A percentile compares a stretch with the other conserved stretches of the same genome.
Evolutionary conservation across 2,329 filamentous ascomycete genomes (phyloP).

Genomic region (Colletotrichum sp.): DNA sequence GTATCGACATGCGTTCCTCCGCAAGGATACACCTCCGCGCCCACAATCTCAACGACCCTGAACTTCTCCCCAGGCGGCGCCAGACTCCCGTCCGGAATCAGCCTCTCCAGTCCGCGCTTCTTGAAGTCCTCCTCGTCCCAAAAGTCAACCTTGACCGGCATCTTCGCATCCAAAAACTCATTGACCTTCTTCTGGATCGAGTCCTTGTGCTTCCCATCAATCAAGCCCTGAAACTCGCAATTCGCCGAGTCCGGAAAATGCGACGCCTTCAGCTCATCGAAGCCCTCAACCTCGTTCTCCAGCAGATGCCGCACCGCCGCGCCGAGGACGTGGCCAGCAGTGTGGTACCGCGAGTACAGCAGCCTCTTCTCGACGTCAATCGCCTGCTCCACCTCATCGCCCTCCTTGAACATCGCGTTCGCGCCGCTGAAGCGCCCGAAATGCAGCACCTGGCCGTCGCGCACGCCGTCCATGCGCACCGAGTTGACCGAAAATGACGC

Average conservation of each 20-base stretch:
- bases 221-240: constrained; percentile 71
- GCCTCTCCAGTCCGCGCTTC: constrained; percentile 55
- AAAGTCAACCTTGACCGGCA: constrained; percentile 69
- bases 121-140: constrained; percentile 70
- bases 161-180: constrained; percentile 57
- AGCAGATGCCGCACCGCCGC: constrained; percentile 67
- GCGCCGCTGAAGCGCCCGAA: constrained; percentile 60
- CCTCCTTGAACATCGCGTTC: constrained; percentile 39
- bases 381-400: constrained; percentile 55
- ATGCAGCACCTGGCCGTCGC: constrained; percentile 66
- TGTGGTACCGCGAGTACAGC: constrained; percentile 73
- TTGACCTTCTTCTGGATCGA: constrained; percentile 67
- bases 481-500: constrained; percentile 56
- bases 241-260: constrained; percentile 73
- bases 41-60: constrained; percentile 72
- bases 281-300: constrained; percentile 53
- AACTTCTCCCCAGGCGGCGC: constrained; percentile 59
- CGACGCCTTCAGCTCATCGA: constrained; percentile 73
- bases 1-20: constrained; percentile 75
- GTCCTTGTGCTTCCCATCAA: constrained; percentile 67
- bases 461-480: constrained; percentile 59
- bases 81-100: constrained; percentile 56
- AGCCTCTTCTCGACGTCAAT: constrained; percentile 66
- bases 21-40: constrained; percentile 74
- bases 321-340: constrained; percentile 75